Conservation (phyloP, 2,329 filamentous ascomycete species). For the Coniochaeta sp. region DNA sequence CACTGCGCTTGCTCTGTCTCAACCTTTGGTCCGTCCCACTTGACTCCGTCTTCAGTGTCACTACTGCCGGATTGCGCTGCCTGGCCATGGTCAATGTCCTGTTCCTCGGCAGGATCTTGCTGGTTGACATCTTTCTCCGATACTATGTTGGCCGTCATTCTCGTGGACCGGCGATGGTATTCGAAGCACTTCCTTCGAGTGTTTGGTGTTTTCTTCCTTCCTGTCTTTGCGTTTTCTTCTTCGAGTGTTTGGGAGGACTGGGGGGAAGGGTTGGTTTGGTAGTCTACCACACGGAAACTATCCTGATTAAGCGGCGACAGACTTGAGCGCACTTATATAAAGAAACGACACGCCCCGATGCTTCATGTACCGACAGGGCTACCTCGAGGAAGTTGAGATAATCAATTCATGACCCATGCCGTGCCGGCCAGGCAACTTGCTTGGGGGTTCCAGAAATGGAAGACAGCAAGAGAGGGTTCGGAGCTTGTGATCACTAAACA, state of each 20-base stretch:
- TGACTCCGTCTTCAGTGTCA: background rate
- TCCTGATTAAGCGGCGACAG: background rate
- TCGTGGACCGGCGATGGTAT: background rate
- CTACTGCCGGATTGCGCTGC: background rate
- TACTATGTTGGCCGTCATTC: background rate
- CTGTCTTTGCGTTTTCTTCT: too few species aligned
- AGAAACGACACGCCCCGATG: background rate
- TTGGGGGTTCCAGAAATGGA: background rate
- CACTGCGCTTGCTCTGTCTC: slow-evolving; percentile 1
- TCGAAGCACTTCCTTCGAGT: background rate
- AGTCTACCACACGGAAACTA: background rate
- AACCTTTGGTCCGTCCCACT: background rate
- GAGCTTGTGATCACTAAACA: background rate
- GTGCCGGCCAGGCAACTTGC: background rate
- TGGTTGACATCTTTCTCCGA: background rate
- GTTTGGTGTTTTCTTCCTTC: too few species aligned
- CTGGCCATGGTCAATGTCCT: background rate
- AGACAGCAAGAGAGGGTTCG: background rate
- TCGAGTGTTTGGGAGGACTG: too few species aligned
- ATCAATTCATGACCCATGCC: background rate
- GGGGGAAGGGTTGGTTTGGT: too few species aligned
- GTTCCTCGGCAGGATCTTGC: background rate
- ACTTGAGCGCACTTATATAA: background rate
- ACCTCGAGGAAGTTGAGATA: background rate
- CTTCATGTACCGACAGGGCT: background rate